Evolutionary conservation across 306 rosid genomes (phyloP), one percentile per base, ranked within the genome.

Genomic region (Lablab purpureus): DNA sequence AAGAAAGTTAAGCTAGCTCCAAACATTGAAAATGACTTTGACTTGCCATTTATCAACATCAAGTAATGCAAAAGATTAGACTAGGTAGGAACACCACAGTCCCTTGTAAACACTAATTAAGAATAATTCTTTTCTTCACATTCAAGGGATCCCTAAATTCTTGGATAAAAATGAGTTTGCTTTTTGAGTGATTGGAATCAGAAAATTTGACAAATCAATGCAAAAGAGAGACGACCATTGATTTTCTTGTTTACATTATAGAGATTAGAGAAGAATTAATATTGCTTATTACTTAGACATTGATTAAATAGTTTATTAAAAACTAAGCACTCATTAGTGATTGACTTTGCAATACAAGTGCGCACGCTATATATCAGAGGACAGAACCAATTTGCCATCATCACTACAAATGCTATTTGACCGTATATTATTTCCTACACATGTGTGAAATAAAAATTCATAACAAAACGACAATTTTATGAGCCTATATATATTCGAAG

Each of bases 401-500:
- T 30, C 74, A 73, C 13, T 40, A 40, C 66, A 51, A 78, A 66
- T 37, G 27, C 4, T 23, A 72, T 73, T 82, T 83, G 83, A 83
- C 73, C 10, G 52, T 56, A 52, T 63, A 67, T 66, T 71, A 43
- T 45, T 41, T 71, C 2, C 9, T 41, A 55, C 79, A 64, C 80
- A 60, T 77, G 86, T 77, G 82, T 68, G 73, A 50, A 67, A 11
- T 23, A 23, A 3, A 19, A 40, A 12, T 7, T 18, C 46, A 43
- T 21, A 47, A n/a, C 60, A 67, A 3, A 51, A 47, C 25, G 80
- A 65, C 76, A 78, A 73, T 5, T 10, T 30, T 15, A 18, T 67
- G 52, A 47, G 69, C 74, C 62, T 63, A 82, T 83, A 83, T 6
- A 68, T 83, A 74, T 13, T 0, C 22, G 43, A 72, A 14, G 32